Evolutionary conservation across 306 rosid species (phyloP).

Genomic region (Cicer chorassanicum): DNA sequence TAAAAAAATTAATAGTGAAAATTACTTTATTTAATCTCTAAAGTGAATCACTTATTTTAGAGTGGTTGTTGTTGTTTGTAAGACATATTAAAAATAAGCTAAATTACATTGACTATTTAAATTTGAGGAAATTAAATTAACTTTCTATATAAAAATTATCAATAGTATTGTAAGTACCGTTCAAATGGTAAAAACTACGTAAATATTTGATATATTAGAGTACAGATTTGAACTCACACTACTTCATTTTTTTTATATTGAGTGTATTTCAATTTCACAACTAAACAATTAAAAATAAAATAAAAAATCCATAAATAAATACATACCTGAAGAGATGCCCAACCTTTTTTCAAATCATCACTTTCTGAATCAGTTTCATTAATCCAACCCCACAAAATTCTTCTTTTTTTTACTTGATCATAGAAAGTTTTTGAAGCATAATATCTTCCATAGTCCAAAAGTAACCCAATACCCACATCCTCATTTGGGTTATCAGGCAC

Average conservation of each 20-base stretch:
- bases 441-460: slow-evolving; percentile 73
- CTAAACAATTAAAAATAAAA: too few relatives aligned
- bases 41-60: too few relatives aligned
- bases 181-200: not conserved
- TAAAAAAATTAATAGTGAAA: too few relatives aligned
- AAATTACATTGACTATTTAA: not conserved
- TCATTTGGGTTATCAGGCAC: slow-evolving; percentile 71
- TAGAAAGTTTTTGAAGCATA: slow-evolving; percentile 83
- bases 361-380: slow-evolving; percentile 67
- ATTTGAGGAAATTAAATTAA: not conserved
- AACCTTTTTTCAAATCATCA: slow-evolving; percentile 70
- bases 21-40: too few relatives aligned
- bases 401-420: slow-evolving; percentile 63
- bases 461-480: slow-evolving; percentile 80
- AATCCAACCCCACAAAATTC: slow-evolving; percentile 78
- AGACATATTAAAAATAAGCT: not conserved
- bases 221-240: too few relatives aligned
- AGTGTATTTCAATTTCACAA: too few relatives aligned
- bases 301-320: not conserved
- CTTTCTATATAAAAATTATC: not conserved
- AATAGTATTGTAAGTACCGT: not conserved
- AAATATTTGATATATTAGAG: too few relatives aligned
- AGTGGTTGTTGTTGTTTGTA: not conserved
- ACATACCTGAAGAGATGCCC: slow-evolving; percentile 80
- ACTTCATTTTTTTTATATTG: too few relatives aligned